Evolutionary conservation across 1,139 yeast genomes (phyloP).

Genomic region (Torulaspora pretoriensis): DNA sequence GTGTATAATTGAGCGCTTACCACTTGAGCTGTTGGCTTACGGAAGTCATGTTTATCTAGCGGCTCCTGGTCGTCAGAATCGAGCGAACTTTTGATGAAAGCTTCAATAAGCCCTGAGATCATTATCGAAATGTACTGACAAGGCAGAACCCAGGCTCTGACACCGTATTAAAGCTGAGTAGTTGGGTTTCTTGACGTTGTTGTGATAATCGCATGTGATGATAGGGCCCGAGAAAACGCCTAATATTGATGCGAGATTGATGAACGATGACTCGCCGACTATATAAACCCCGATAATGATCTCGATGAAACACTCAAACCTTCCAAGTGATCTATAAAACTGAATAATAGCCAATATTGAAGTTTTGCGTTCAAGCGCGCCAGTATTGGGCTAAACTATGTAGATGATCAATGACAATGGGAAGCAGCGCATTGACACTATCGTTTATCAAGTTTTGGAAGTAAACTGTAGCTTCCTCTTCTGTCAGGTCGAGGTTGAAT

Average conservation of each 20-base stretch:
- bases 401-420: conserved; percentile 89
- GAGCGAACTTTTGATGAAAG: conserved; percentile 1
- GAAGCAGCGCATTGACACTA: conserved; percentile 88
- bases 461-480: conserved; percentile 90
- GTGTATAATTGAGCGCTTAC: conserved; percentile 52
- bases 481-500: conserved; percentile 87
- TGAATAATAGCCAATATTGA: background rate
- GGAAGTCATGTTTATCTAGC: conserved; percentile 35
- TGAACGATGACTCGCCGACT: too few species aligned
- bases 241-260: too few species aligned
- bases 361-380: conserved; percentile 56
- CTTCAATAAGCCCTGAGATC: conserved; percentile 2
- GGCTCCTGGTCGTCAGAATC: background rate
- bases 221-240: too few species aligned
- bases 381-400: conserved; percentile 97
- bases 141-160: background rate
- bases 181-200: background rate
- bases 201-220: too few species aligned
- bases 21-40: conserved; percentile 43
- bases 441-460: conserved; percentile 91
- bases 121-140: background rate
- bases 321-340: background rate
- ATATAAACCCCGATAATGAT: too few species aligned
- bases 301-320: too few species aligned
- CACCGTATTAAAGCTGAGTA: background rate